phyloP scores from a whole-genome alignment of 2,329 filamentous ascomycete genomes.

The Pyrenophora graminea region DNA sequence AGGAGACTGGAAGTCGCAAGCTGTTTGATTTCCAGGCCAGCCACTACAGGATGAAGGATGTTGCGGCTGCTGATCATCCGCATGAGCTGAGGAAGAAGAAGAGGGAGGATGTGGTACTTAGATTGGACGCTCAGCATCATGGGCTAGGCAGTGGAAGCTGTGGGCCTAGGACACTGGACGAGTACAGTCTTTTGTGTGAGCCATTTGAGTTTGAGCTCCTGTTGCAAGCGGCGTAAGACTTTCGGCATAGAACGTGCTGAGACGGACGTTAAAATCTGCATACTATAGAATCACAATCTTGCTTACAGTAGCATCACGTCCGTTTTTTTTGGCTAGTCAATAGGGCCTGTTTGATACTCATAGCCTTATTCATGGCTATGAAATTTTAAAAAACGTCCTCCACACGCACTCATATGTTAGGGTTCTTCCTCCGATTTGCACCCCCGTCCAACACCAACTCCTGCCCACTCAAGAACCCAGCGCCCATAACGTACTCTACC shows the following conservation, averaged over 20 bases:
- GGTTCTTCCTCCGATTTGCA: constrained; percentile 30
- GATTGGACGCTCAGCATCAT: constrained; percentile 66
- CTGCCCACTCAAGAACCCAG: constrained; percentile 47
- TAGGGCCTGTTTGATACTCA: too few relatives aligned
- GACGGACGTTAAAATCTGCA: not conserved
- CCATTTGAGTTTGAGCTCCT: constrained; percentile 46
- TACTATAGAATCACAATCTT: not conserved
- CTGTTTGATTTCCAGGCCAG: constrained; percentile 58
- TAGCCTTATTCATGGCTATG: too few relatives aligned
- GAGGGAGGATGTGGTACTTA: constrained; percentile 60
- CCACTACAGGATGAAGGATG: constrained; percentile 56
- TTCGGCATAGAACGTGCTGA: not conserved
- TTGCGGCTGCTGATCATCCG: constrained; percentile 66
- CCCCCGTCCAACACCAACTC: constrained; percentile 30
- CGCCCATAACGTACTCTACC: constrained; percentile 49
- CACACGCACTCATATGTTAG: constrained; percentile 16
- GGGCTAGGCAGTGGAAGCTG: constrained; percentile 66
- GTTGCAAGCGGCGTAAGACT: constrained; percentile 15
- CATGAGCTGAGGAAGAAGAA: constrained; percentile 61
- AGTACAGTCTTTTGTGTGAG: constrained; percentile 46
- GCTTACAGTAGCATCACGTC: not conserved
- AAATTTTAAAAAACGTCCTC: too few relatives aligned
- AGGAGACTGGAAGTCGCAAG: constrained; percentile 15
- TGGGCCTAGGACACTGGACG: constrained; percentile 56
- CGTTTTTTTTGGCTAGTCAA: not conserved